Evolutionary conservation across 805 yeast species (phyloP).

Genomic region (Spathaspora girioi): DNA sequence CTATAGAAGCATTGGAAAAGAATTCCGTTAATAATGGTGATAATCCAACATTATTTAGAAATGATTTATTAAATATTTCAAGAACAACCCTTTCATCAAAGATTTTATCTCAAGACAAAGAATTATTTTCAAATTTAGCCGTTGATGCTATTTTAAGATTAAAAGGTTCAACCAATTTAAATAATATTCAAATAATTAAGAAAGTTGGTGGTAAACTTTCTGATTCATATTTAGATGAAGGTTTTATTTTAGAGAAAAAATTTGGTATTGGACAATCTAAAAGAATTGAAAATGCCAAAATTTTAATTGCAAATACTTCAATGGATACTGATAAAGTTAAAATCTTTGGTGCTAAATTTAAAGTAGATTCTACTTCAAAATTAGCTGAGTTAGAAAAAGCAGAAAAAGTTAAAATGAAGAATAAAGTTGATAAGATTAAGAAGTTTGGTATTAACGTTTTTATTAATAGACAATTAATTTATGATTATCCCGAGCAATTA

Average conservation of each 20-base stretch:
- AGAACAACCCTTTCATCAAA: slow-evolving; percentile 92
- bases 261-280: slow-evolving; percentile 96
- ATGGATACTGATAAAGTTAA: slow-evolving; percentile 97
- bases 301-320: slow-evolving; percentile 91
- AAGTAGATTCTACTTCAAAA: slow-evolving; percentile 92
- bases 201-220: slow-evolving; percentile 89
- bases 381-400: slow-evolving; percentile 92
- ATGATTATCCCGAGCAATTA: slow-evolving; percentile 96
- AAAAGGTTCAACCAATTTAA: slow-evolving; percentile 82
- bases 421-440: slow-evolving; percentile 83
- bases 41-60: slow-evolving; percentile 56
- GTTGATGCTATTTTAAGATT: slow-evolving; percentile 91
- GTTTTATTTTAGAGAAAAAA: slow-evolving; percentile 85
- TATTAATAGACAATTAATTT: slow-evolving; percentile 93
- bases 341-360: slow-evolving; percentile 95
- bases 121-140: slow-evolving; percentile 81
- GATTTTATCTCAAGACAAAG: slow-evolving; percentile 92
- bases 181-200: slow-evolving; percentile 89
- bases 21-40: slow-evolving; percentile 71
- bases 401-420: slow-evolving; percentile 89
- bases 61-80: slow-evolving; percentile 82
- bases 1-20: slow-evolving; percentile 72
- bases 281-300: slow-evolving; percentile 73
- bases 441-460: slow-evolving; percentile 85
- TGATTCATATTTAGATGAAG: slow-evolving; percentile 94